Percentiles rank a stretch among this genome's conserved stretches.
phyloP scores from a whole-genome alignment of 1,139 yeast genomes.

The Saccharomyces hybrid region DNA sequence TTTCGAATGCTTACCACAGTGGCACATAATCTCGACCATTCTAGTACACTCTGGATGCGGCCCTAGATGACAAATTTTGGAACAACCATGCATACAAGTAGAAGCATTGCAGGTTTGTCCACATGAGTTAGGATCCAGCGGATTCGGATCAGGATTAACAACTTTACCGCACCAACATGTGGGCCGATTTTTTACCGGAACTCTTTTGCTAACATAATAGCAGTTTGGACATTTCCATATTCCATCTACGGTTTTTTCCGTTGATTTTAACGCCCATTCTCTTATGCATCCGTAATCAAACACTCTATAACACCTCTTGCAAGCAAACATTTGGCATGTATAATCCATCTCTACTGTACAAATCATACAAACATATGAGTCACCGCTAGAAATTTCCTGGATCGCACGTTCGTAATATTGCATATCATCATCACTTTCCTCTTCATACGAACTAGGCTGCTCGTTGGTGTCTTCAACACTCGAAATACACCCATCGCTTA shows the following conservation, averaged over 20 bases:
- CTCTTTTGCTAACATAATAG: conserved; percentile 44
- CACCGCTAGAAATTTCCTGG: conserved; percentile 44
- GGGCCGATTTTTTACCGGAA: conserved; percentile 52
- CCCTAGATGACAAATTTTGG: conserved; percentile 80
- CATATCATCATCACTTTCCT: conserved; percentile 15
- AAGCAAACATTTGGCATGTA: conserved; percentile 66
- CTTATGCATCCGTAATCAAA: conserved; percentile 74
- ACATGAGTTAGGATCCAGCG: conserved; percentile 75
- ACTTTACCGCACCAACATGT: conserved; percentile 86
- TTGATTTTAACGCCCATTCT: conserved; percentile 76
- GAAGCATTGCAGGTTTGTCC: conserved; percentile 65
- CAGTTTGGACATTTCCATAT: conserved; percentile 91
- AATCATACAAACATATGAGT: conserved; percentile 68
- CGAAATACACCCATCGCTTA: neutral
- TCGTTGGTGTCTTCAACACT: conserved; percentile 4
- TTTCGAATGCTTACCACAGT: conserved; percentile 61
- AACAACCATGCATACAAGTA: conserved; percentile 66
- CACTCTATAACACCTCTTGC: conserved; percentile 64
- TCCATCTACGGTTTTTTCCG: conserved; percentile 48
- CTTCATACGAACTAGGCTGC: conserved; percentile 2
- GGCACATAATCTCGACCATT: conserved; percentile 65
- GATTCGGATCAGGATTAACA: conserved; percentile 54
- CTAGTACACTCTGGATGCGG: conserved; percentile 77
- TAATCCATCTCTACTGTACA: conserved; percentile 76
- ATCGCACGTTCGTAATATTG: conserved; percentile 29